Percentiles rank a stretch among this genome's conserved stretches.
These are phyloP conservation scores for Plasmodium gonderi DNA, from an alignment of 169 alveolate species.

Conservation along the genomic window DNA sequence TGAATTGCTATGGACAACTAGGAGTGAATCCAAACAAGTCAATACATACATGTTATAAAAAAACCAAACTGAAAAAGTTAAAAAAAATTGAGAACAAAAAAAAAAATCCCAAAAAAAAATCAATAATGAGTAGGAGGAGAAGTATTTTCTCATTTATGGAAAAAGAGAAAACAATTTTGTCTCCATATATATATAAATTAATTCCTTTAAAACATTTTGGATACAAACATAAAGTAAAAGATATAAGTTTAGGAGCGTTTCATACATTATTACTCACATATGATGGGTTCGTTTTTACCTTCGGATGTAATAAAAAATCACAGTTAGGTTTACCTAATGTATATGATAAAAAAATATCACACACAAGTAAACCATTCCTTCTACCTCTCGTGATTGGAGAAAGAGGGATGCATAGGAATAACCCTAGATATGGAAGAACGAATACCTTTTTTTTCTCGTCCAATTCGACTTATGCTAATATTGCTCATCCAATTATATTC, in stretches of 20 bases:
- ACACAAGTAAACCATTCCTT: constrained; percentile 66
- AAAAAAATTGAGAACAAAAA: neutral
- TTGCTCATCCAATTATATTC: constrained; percentile 33
- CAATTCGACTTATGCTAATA: constrained; percentile 14
- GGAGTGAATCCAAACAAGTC: constrained; percentile 44
- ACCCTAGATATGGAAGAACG: neutral
- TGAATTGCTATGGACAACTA: constrained; percentile 45
- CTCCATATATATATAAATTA: constrained; percentile 58
- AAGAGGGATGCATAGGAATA: neutral
- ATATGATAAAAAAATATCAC: constrained; percentile 29
- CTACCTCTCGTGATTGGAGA: constrained; percentile 9
- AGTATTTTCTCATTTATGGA: neutral
- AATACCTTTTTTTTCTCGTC: constrained; percentile 8
- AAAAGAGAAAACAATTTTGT: constrained; percentile 7
- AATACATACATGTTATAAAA: constrained; percentile 28
- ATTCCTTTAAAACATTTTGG: constrained; percentile 37
- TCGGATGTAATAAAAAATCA: constrained; percentile 55
- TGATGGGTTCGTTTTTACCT: constrained; percentile 49
- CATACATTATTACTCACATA: constrained; percentile 47
- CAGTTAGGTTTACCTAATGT: constrained; percentile 29
- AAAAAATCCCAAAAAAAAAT: neutral
- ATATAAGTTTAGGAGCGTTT: constrained; percentile 44
- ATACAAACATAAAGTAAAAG: constrained; percentile 46
- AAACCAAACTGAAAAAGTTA: neutral
- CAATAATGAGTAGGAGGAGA: neutral